These are phyloP conservation scores for Canariomyces notabilis DNA, from an alignment of 2,329 filamentous ascomycete genomes.

Conservation along the genomic window DNA sequence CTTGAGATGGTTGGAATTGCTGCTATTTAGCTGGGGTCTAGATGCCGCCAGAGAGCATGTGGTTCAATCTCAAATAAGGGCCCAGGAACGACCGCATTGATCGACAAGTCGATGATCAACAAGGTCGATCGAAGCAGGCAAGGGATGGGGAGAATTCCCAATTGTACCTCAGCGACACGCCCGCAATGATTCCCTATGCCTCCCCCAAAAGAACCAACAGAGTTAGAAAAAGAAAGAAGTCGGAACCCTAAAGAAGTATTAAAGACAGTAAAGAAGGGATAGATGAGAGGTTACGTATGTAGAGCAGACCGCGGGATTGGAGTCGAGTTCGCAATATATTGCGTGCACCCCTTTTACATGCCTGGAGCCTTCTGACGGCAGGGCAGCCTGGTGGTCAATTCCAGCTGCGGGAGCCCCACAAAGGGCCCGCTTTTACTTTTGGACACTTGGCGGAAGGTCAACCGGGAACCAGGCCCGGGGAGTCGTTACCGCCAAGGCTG, in stretches of 20 bases:
- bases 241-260: constrained; percentile 12
- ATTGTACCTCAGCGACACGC: constrained; percentile 11
- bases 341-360: constrained; percentile 18
- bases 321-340: constrained; percentile 17
- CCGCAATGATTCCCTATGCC: background rate
- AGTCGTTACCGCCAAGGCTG: constrained; percentile 1
- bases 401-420: constrained; percentile 4
- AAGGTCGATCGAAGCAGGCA: too few species aligned
- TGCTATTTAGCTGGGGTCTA: background rate
- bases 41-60: background rate
- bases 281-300: background rate
- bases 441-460: constrained; percentile 22
- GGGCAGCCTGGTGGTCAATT: constrained; percentile 10
- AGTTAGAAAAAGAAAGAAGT: constrained; percentile 7
- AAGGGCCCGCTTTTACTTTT: constrained; percentile 13
- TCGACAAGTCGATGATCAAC: background rate
- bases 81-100: background rate
- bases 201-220: background rate
- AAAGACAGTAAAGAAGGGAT: constrained; percentile 20
- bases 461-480: constrained; percentile 2
- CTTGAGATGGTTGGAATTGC: background rate
- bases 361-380: constrained; percentile 14
- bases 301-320: constrained; percentile 3
- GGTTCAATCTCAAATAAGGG: background rate
- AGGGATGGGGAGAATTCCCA: background rate